These are phyloP conservation scores for Termitomyces sp. DNA, from an alignment of 768 basidiomycete species.

Conservation along the genomic window DNA sequence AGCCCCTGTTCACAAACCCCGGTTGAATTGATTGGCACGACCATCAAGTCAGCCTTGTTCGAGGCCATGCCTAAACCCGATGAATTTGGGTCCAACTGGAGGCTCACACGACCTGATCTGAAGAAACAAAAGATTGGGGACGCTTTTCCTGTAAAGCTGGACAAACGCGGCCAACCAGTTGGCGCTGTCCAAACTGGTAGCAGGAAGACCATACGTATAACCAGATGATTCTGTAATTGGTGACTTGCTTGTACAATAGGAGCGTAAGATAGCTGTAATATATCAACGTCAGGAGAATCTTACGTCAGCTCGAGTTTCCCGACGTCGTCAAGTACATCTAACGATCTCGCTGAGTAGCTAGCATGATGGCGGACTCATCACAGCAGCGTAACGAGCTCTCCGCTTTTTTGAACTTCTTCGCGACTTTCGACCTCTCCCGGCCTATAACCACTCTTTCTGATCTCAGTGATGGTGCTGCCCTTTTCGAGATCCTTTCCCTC, in stretches of 20 bases:
- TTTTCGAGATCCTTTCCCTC: constrained; percentile 68
- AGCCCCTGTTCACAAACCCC: background rate
- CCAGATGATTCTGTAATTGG: background rate
- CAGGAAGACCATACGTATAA: constrained; percentile 16
- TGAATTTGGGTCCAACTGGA: constrained; percentile 31
- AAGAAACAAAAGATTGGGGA: constrained; percentile 12
- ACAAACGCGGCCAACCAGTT: constrained; percentile 28
- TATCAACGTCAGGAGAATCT: background rate
- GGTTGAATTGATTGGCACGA: background rate
- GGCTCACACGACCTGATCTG: constrained; percentile 9
- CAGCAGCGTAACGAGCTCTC: constrained; percentile 57
- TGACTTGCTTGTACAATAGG: background rate
- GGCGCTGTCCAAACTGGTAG: constrained; percentile 33
- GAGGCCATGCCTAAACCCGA: constrained; percentile 32
- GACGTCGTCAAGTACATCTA: background rate
- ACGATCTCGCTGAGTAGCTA: background rate
- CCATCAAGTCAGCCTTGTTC: constrained; percentile 15
- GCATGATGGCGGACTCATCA: constrained; percentile 28
- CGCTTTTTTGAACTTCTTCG: constrained; percentile 79
- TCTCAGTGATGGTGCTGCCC: constrained; percentile 73
- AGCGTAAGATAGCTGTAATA: background rate
- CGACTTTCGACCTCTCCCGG: constrained; percentile 61
- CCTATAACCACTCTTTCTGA: constrained; percentile 60
- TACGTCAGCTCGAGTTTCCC: background rate
- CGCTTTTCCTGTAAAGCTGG: constrained; percentile 31